Conservation (phyloP, 208 protist genomes). For the Leishmania guyanensis region DNA sequence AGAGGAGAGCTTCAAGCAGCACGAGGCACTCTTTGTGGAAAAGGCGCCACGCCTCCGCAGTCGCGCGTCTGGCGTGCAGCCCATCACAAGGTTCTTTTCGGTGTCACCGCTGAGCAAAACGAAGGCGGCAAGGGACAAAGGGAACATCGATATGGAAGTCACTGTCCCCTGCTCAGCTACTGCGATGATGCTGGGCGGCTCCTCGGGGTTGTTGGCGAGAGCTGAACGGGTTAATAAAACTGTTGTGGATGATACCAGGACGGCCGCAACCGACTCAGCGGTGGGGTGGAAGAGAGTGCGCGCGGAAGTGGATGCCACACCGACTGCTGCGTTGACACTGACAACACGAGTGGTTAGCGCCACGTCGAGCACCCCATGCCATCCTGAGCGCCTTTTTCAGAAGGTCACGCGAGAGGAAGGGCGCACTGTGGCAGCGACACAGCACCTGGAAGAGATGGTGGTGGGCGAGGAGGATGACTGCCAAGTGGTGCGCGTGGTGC, state of each 20-base stretch:
- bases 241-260: neutral
- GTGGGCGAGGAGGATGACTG: constrained; percentile 33
- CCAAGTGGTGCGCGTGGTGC: constrained; percentile 28
- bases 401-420: neutral
- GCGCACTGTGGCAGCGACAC: neutral
- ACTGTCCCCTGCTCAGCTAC: neutral
- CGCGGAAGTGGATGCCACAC: neutral
- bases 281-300: neutral
- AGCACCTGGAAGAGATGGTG: neutral
- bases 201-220: neutral
- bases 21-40: constrained; percentile 78
- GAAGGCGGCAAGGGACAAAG: neutral
- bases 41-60: constrained; percentile 55
- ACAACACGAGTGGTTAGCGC: neutral
- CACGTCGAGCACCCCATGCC: neutral
- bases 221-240: neutral
- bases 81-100: constrained; percentile 64
- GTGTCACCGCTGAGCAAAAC: neutral
- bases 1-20: constrained; percentile 52
- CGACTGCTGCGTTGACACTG: neutral
- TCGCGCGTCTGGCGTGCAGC: constrained; percentile 57
- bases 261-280: neutral
- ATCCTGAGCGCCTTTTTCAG: neutral
- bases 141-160: neutral
- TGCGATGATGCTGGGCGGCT: neutral